phyloP scores from a whole-genome alignment of 2,329 filamentous ascomycete genomes.

The Gyromitra esculenta region DNA sequence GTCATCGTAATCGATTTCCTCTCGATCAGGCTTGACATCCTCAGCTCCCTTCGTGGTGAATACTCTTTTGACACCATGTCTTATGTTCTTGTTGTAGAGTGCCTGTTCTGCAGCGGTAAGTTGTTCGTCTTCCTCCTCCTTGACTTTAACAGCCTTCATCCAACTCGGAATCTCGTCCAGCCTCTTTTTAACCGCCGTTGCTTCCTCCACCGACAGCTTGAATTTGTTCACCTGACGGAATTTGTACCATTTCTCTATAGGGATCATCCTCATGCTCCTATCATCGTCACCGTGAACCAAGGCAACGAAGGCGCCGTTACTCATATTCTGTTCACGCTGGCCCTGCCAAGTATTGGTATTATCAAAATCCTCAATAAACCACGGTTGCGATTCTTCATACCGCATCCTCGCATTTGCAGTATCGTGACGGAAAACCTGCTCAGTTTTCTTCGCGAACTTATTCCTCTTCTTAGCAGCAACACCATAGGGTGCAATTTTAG shows the following conservation, averaged over 20 bases:
- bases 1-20: slow-evolving; percentile 75
- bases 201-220: slow-evolving; percentile 82
- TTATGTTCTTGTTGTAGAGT: slow-evolving; percentile 63
- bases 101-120: slow-evolving; percentile 67
- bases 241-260: slow-evolving; percentile 94
- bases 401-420: slow-evolving; percentile 77
- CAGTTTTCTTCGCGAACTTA: slow-evolving; percentile 78
- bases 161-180: slow-evolving; percentile 70
- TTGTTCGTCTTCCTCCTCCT: slow-evolving; percentile 66
- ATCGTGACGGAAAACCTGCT: slow-evolving; percentile 82
- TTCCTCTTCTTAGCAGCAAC: slow-evolving; percentile 74
- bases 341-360: slow-evolving; percentile 95
- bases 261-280: slow-evolving; percentile 79
- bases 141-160: slow-evolving; percentile 70
- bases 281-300: slow-evolving; percentile 74
- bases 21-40: slow-evolving; percentile 65
- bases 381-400: slow-evolving; percentile 94
- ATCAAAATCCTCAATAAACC: slow-evolving; percentile 96
- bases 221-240: slow-evolving; percentile 83
- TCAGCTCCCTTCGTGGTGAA: slow-evolving; percentile 62
- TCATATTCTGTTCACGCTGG: slow-evolving; percentile 89
- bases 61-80: slow-evolving; percentile 58
- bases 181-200: slow-evolving; percentile 77
- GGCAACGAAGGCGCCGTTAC: slow-evolving; percentile 80
- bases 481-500: slow-evolving; percentile 87